Base-by-base conservation (phyloP, 2,329 filamentous ascomycete species). In the Calonectria pauciramosa region DNA sequence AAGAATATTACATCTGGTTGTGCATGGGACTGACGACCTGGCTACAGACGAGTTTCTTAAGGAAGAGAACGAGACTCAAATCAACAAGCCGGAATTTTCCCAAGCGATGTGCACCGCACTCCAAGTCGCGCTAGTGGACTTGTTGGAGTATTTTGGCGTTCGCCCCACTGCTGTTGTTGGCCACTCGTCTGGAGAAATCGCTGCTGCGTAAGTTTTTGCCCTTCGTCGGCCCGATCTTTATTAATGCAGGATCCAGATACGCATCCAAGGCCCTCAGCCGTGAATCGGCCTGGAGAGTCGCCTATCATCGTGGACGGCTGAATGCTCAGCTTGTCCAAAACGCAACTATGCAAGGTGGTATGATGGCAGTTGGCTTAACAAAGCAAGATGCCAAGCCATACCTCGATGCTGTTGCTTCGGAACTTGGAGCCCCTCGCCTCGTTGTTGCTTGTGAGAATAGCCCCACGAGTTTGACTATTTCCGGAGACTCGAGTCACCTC, bases 31-130 rank as follows among this genome's bases (percentile, higher is more conserved):
- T 54, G 13, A 28, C 51, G 11, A 30, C 4, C 11, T 6, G 23
- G 23, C n/a, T 20, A 13, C 30, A 47, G 66, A 69, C 3, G 66
- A 69, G 20, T 28, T 60, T 13, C 13, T 52, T 4, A 51, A 23
- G 47, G 52, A 26, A 5, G 51, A 44, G 28, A 16, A 14, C 8
- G 34, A 32, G 5, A 47, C 28, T 11, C 20, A 26, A 3, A 77
- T 89, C 0, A 51, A 84, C 14, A 77, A 84, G 23, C 85, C 88
- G 0, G 83, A 85, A 4, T 75, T 90, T 28, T 85, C 87, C 0
- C 90, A 91, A 75, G 88, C 90, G 0, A 78, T 90, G 1, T 91
- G 87, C 68, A 91, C 90, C 0, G 89, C 89, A 0, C 54, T 92
- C 0, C 90, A 92, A 75, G 83, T 92, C 3, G 89, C 83, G 0